These are phyloP conservation scores for Plectranthus barbatus DNA, from an alignment of 257 asterid genomes.

Conservation along the genomic window DNA sequence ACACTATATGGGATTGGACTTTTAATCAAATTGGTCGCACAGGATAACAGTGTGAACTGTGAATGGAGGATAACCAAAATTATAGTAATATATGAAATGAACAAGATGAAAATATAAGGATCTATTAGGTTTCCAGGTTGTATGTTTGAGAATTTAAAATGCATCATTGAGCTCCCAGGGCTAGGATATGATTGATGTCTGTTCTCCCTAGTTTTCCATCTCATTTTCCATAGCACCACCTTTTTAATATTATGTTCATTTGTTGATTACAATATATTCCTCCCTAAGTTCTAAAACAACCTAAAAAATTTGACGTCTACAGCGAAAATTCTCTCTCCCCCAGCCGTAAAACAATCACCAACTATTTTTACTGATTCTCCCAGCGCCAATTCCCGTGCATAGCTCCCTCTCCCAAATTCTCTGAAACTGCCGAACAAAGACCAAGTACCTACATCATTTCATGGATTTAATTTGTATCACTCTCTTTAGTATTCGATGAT, in stretches of 20 bases:
- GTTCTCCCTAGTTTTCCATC: neutral
- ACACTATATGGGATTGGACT: neutral
- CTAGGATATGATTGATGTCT: neutral
- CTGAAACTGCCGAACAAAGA: neutral
- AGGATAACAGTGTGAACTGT: neutral
- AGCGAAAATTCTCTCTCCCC: neutral
- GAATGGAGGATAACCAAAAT: slow-evolving; percentile 2
- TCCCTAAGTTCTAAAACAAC: neutral
- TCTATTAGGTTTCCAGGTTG: neutral
- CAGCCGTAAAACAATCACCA: neutral
- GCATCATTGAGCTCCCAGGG: neutral
- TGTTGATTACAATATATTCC: neutral
- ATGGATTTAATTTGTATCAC: neutral
- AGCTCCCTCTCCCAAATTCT: neutral
- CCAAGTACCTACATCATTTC: neutral
- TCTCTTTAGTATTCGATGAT: neutral
- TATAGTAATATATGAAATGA: neutral
- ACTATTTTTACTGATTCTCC: neutral
- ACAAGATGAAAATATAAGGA: neutral
- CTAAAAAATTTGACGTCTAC: neutral
- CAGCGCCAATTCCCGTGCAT: neutral
- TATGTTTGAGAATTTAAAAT: neutral
- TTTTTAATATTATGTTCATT: neutral
- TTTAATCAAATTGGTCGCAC: neutral
- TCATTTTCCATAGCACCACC: neutral